Conservation (phyloP, 345 rosid genomes). For the Tarenaya hassleriana region DNA sequence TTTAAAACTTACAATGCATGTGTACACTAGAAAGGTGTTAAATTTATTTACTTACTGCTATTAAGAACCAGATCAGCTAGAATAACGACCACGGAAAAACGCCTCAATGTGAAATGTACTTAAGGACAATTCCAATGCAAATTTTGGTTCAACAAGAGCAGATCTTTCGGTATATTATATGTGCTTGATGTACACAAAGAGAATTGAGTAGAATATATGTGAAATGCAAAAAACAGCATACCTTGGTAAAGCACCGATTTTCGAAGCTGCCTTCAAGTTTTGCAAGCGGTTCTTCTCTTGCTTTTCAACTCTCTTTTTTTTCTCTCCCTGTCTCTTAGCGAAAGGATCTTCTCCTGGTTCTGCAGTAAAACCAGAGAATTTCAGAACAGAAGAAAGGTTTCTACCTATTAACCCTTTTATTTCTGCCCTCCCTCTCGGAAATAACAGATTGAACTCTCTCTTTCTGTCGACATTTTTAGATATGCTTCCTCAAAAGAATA, state of each 20-base stretch:
- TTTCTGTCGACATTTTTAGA: conserved; percentile 1
- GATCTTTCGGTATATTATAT: neutral
- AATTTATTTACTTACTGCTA: too few relatives aligned
- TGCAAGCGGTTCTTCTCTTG: conserved; percentile 61
- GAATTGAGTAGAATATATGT: neutral
- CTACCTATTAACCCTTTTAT: too few relatives aligned
- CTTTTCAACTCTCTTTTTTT: conserved; percentile 69
- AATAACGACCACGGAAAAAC: too few relatives aligned
- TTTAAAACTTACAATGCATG: too few relatives aligned
- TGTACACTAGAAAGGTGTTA: too few relatives aligned
- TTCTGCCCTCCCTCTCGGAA: neutral
- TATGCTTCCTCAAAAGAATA: conserved; percentile 3
- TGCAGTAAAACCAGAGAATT: conserved; percentile 28
- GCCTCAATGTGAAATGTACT: too few relatives aligned
- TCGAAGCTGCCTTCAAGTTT: conserved; percentile 70
- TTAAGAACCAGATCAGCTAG: too few relatives aligned
- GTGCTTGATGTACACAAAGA: neutral
- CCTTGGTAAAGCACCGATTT: conserved; percentile 91
- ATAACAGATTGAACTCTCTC: too few relatives aligned
- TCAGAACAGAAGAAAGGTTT: conserved; percentile 5
- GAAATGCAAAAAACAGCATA: conserved; percentile 19
- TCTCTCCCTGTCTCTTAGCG: conserved; percentile 67
- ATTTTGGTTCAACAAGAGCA: too few relatives aligned
- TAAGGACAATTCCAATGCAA: too few relatives aligned
- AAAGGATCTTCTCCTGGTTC: conserved; percentile 87